These are phyloP conservation scores for Metarhizium humberi DNA, from an alignment of 2,329 filamentous ascomycete genomes.

Conservation along the genomic window DNA sequence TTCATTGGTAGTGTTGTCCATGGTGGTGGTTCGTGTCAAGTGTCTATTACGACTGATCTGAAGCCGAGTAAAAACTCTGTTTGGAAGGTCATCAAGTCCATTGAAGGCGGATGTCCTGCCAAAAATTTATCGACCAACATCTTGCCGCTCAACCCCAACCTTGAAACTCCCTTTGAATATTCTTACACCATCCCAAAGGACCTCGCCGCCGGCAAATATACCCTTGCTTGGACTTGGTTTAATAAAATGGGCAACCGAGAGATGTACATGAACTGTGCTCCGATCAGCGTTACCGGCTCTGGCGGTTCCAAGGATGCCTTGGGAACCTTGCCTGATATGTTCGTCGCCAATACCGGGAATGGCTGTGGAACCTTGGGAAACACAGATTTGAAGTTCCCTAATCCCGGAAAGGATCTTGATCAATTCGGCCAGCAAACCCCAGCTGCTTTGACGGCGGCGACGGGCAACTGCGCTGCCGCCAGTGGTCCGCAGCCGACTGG, in stretches of 20 bases:
- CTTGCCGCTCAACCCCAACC: constrained; percentile 23
- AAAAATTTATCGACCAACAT: constrained; percentile 48
- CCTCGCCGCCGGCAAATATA: constrained; percentile 67
- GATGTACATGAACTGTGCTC: constrained; percentile 96
- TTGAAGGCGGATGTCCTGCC: constrained; percentile 76
- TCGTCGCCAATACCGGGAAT: constrained; percentile 55
- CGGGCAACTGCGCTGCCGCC: constrained; percentile 13
- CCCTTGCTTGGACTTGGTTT: constrained; percentile 89
- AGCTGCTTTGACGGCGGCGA: constrained; percentile 16
- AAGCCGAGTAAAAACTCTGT: constrained; percentile 54
- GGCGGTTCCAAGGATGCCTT: constrained; percentile 43
- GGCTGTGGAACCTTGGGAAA: constrained; percentile 41
- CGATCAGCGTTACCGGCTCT: constrained; percentile 53
- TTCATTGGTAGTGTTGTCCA: constrained; percentile 71
- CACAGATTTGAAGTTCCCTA: constrained; percentile 49
- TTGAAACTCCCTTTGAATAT: constrained; percentile 43
- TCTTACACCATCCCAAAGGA: constrained; percentile 62
- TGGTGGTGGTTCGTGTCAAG: constrained; percentile 86
- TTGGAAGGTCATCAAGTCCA: constrained; percentile 87
- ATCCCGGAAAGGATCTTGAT: constrained; percentile 49
- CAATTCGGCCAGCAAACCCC: constrained; percentile 30
- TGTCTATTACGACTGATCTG: constrained; percentile 73
- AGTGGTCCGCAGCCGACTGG: neutral
- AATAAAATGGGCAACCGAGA: constrained; percentile 90
- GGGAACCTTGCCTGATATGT: constrained; percentile 58